Evolutionary conservation across 1,284 basidiomycete species (phyloP).

Genomic region (Macrocystidia cucumis): DNA sequence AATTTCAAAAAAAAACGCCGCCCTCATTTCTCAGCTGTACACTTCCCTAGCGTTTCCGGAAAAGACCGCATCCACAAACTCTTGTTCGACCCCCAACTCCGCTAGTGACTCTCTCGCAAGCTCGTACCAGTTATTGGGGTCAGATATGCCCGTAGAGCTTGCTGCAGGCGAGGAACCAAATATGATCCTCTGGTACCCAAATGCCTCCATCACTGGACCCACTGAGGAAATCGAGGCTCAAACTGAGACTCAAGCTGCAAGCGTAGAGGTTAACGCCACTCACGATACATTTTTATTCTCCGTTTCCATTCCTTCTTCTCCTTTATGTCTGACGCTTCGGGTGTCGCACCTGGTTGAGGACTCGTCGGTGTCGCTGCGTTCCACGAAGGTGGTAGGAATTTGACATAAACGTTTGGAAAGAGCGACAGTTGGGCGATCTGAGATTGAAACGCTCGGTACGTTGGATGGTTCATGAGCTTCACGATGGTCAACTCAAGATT

Average conservation of each 20-base stretch:
- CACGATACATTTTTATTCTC: constrained; percentile 84
- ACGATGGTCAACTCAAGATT: constrained; percentile 65
- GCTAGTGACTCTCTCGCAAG: constrained; percentile 72
- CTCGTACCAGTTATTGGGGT: constrained; percentile 71
- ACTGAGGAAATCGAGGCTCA: constrained; percentile 36
- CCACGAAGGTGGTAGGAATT: constrained; percentile 77
- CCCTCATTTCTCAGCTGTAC: too few species aligned
- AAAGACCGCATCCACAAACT: constrained; percentile 71
- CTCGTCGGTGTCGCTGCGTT: constrained; percentile 55
- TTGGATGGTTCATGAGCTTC: constrained; percentile 68
- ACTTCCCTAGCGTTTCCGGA: constrained; percentile 55
- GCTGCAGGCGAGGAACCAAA: constrained; percentile 50
- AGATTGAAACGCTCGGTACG: constrained; percentile 68
- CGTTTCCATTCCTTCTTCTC: constrained; percentile 71
- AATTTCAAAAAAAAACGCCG: too few species aligned
- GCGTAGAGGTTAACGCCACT: constrained; percentile 25
- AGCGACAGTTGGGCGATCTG: constrained; percentile 74
- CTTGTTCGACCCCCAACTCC: constrained; percentile 78
- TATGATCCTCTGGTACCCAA: constrained; percentile 52
- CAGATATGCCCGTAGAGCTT: constrained; percentile 34
- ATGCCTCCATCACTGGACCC: constrained; percentile 67
- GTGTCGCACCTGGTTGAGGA: constrained; percentile 27
- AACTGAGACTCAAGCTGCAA: too few species aligned
- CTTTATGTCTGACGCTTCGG: constrained; percentile 35
- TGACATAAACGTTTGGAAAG: constrained; percentile 65